phyloP scores from a whole-genome alignment of 306 rosid genomes.

The Quercus variabilis region DNA sequence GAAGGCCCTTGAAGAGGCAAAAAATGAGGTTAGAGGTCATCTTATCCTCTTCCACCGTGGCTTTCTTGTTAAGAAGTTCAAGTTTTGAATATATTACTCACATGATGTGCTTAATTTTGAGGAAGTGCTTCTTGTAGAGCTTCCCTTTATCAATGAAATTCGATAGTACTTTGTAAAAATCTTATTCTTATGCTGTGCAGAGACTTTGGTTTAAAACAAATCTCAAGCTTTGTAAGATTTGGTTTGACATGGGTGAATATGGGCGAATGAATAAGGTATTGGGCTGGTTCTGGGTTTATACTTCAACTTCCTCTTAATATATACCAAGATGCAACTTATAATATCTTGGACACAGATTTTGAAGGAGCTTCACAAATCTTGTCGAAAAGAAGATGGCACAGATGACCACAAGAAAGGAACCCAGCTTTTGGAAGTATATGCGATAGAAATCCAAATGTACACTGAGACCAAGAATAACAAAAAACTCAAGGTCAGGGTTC shows the following conservation, averaged over 20 bases:
- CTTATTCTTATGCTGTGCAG: constrained; percentile 37
- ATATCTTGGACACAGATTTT: constrained; percentile 56
- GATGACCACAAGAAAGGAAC: constrained; percentile 99
- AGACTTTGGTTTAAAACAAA: constrained; percentile 98
- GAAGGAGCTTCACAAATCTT: constrained; percentile 91
- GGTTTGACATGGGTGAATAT: constrained; percentile 98
- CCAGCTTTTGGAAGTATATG: constrained; percentile 92
- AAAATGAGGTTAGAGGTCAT: constrained; percentile 70
- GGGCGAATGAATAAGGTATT: constrained; percentile 96
- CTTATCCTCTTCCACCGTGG: not conserved
- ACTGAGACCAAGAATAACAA: constrained; percentile 97
- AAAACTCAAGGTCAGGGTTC: constrained; percentile 78
- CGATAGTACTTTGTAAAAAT: too few relatives aligned
- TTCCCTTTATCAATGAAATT: too few relatives aligned
- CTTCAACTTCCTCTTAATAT: not conserved
- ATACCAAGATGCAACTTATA: not conserved
- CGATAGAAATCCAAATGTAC: constrained; percentile 96
- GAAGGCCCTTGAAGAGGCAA: constrained; percentile 96
- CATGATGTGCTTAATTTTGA: not conserved
- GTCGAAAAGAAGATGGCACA: constrained; percentile 94
- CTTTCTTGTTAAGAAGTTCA: constrained; percentile 1
- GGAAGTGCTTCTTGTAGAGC: too few relatives aligned
- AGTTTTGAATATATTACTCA: constrained; percentile 10
- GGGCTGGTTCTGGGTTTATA: not conserved
- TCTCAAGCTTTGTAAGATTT: constrained; percentile 96